Evolutionary conservation across 2,329 filamentous ascomycete genomes (phyloP), one percentile per base, ranked within the genome.

Genomic region (Penicillium sp.): DNA sequence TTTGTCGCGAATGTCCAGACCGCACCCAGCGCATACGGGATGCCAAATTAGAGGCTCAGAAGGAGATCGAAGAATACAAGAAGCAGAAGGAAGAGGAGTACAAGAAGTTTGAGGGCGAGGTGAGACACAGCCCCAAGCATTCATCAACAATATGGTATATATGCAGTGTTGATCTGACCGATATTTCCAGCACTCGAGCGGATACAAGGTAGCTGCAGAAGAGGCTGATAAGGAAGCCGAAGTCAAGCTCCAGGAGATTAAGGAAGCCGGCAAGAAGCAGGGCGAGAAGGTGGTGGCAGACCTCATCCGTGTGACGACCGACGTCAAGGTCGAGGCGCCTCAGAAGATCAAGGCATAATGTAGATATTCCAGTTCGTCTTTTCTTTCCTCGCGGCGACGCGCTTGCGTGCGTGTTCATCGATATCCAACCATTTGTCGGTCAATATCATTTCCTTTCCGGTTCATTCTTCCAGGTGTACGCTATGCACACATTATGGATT

Each of bases 11-110:
- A 13, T 7, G 22, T 42, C 54, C 61, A 90, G 87, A 90, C 80
- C 90, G 93, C 68, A 96, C 93, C 55, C 96, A 96, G 80, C 86
- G 90, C 69, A 89, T 99, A 75, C 95, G 89, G 76, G 93, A 97
- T 77, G 93, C 93, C 57, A 88, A 92, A 68, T 84, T 88, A 68
- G 93, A 99, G 75, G 93, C 93, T 56, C 95, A 96, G 77, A 95
- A 95, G 76, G 92, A 99, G 73, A 95, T 99, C 66, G 88, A 95
- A 60, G 87, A 89, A 49, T 97, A 99, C 79, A 84, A 85, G 70
- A 82, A 85, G 65, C 76, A 86, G 64, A 99, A 96, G 78, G 93
- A 99, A 67, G 81, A 88, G 30, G 92, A 97, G 73, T 97, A 90
- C 78, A 92, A 93, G 79, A 86, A 87, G 69, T 97, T 95, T 65